Base-by-base conservation (phyloP, 441 rosid species). In the Jatropha multifida region DNA sequence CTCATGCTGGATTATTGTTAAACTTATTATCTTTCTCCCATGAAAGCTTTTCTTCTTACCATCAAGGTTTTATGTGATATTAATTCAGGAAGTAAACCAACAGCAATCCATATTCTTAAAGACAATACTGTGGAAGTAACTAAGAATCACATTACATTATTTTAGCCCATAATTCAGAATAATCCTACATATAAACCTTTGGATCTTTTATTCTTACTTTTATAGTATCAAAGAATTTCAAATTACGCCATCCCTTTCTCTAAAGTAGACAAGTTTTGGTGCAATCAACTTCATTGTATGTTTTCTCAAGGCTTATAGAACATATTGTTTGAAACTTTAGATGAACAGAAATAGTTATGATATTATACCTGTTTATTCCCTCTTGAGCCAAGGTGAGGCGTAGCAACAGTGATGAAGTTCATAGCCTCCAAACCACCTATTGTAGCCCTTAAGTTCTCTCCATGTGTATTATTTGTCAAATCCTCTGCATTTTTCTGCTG, bases 301-400 rank as follows among this genome's bases (percentile, higher is more conserved):
- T 46, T 54, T 58, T 65, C 40, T 44, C 65, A 68, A 62, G 72
- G 46, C 4, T 58, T 60, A 9, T 0, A 13, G 61, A 40, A 10
- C 12, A n/a, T 56, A 42, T 2, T 52, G 51, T 60, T 71, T 17
- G 17, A 44, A 61, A 51, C 55, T 42, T 4, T 15, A 63, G 37
- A 42, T 51, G 66, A 71, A 75, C 14, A 69, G 46, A 64, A 49
- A 61, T 20, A 46, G 68, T 51, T 27, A 66, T 65, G 52, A 79
- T 38, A 56, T 7, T 13, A 67, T 86, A 96, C 99, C 97, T 96
- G 97, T 77, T 83, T 94, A 79, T 96, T 92, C 63, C 98, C 98
- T 88, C 93, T 89, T 2, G 98, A 96, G 70, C 98, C 99, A 79
- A 94, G 94, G 86, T 96, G 99, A 62, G 98, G 99, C 4, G 99